A percentile compares a stretch with the other conserved stretches of the same genome.
These are phyloP conservation scores for Exobasidium rhododendri DNA, from an alignment of 1,284 basidiomycete genomes.

Conservation along the genomic window DNA sequence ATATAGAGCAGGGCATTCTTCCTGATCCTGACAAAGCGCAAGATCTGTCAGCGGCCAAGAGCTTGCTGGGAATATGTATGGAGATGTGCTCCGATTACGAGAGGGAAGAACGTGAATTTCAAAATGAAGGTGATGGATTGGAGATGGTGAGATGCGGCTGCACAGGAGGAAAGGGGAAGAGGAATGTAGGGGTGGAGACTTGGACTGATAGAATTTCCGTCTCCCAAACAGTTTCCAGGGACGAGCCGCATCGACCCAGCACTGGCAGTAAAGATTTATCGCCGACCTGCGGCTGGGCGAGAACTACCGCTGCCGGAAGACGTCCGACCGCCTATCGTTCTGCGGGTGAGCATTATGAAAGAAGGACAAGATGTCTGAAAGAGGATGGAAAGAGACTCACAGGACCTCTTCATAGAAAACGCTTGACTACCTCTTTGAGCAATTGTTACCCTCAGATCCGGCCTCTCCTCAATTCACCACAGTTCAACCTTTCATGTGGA, in stretches of 20 bases:
- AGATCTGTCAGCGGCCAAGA: constrained; percentile 79
- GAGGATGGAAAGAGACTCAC: too few relatives aligned
- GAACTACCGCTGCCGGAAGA: constrained; percentile 82
- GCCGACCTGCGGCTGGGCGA: constrained; percentile 83
- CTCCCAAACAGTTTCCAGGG: constrained; percentile 35
- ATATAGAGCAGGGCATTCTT: constrained; percentile 81
- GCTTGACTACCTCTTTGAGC: constrained; percentile 85
- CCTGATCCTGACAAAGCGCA: constrained; percentile 76
- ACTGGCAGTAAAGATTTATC: constrained; percentile 89
- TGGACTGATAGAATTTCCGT: neutral
- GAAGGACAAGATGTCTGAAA: neutral
- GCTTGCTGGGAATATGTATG: constrained; percentile 81
- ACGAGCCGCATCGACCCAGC: constrained; percentile 72
- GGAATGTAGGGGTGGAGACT: neutral
- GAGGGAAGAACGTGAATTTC: constrained; percentile 80
- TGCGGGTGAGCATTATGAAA: too few relatives aligned
- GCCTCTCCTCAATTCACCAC: constrained; percentile 62
- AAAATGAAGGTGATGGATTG: constrained; percentile 81
- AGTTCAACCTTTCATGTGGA: constrained; percentile 81
- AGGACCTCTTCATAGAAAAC: constrained; percentile 61
- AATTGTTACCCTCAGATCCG: constrained; percentile 66
- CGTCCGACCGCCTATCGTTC: constrained; percentile 77
- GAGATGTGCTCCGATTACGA: constrained; percentile 95
- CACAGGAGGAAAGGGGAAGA: neutral
- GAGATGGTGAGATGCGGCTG: constrained; percentile 65